Base-by-base conservation (phyloP, 2,329 filamentous ascomycete genomes). In the Colletotrichum endophyticum region DNA sequence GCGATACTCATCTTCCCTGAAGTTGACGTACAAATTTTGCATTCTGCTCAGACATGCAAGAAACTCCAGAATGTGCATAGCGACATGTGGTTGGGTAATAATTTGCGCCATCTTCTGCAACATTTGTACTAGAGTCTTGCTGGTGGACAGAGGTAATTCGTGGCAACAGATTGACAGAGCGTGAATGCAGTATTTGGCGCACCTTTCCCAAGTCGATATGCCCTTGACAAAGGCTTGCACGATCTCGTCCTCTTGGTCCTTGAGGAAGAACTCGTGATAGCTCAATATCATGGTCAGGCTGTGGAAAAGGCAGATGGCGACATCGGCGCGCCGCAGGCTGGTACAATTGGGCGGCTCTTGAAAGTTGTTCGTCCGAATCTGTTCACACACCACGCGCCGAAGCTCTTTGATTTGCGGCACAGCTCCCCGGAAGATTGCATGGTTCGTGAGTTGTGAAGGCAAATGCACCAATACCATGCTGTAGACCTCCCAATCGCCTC, bases 31-130 rank as follows among this genome's bases (percentile, higher is more conserved):
- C 2, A 98, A 90, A 77, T 95, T 92, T 12, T 95, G 95, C 74
- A 98, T 88, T 44, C 96, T 93, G 70, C 96, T 96, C 32, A 99
- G 90, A 66, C 95, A 94, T 12, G 95, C 95, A n/a, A 99, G 88
- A 81, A 99, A 99, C 82, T 99, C 97, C 66, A 99, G 89, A 77
- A 99, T 98, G 82, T 99, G 97, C 77, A 98, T 94, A 12, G 96
- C 96, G 44, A 98, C 94, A 73, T 96, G 92, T 8, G 95, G 93
- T 81, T 98, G 96, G 1, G 97, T 99, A 81, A 99, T 98, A 81
- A 98, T 98, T 80, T 96, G 95, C 2, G 96, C 94, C 95, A 99
- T 98, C 83, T 95, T 96, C 81, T 96, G 94, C 72, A 99, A 89
- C 79, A 99, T 95, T 62, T 93, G 94, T 62, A 96, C 94, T 76